Conservation (phyloP, 495 filamentous ascomycete species). For the Parachaetomium inaequale region DNA sequence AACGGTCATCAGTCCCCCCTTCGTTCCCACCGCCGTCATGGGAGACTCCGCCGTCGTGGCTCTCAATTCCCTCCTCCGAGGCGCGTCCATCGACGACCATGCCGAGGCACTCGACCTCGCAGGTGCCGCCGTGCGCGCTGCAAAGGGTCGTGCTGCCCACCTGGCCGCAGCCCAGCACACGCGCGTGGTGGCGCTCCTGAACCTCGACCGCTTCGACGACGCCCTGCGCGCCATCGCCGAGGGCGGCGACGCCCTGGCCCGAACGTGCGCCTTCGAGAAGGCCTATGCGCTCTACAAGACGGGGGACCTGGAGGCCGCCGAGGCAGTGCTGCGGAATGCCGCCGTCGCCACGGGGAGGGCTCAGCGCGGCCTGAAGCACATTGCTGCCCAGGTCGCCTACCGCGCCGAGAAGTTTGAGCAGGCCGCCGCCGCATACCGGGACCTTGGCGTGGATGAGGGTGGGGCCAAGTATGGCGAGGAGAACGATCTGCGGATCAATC, state of each 20-base stretch:
- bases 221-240: slow-evolving; percentile 72
- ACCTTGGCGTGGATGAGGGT: slow-evolving; percentile 49
- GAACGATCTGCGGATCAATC: slow-evolving; percentile 84
- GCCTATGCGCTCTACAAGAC: slow-evolving; percentile 91
- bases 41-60: slow-evolving; percentile 45
- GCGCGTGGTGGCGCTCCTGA: slow-evolving; percentile 80
- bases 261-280: slow-evolving; percentile 68
- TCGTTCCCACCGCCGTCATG: slow-evolving; percentile 30
- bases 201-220: slow-evolving; percentile 92
- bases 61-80: slow-evolving; percentile 49
- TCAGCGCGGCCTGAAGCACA: slow-evolving; percentile 61
- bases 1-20: slow-evolving; percentile 8
- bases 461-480: slow-evolving; percentile 60
- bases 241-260: slow-evolving; percentile 63
- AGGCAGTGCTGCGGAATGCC: slow-evolving; percentile 50
- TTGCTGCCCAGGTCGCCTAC: slow-evolving; percentile 87
- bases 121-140: slow-evolving; percentile 61
- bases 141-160: slow-evolving; percentile 60
- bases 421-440: slow-evolving; percentile 65
- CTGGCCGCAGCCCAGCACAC: slow-evolving; percentile 59
- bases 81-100: slow-evolving; percentile 47
- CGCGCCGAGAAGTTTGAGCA: slow-evolving; percentile 75
- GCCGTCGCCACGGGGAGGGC: slow-evolving; percentile 19
- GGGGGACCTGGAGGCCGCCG: slow-evolving; percentile 71
- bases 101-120: slow-evolving; percentile 45